Evolutionary conservation across 208 protist species (phyloP), one percentile per base, ranked within the genome.

Genomic region (Hexamita inflata): DNA sequence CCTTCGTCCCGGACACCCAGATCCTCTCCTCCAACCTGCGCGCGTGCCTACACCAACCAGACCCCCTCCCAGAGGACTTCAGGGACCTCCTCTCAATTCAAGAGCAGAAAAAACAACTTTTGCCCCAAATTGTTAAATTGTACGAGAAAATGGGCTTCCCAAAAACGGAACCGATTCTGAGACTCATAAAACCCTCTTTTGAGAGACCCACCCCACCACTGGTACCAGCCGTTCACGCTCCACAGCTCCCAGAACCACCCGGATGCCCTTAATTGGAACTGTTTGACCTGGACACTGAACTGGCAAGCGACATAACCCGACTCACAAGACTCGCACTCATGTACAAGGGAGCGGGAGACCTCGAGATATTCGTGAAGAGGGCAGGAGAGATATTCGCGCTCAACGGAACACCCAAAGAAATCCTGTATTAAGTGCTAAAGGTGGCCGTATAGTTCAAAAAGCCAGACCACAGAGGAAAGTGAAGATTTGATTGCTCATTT

Each of bases 81-180:
- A 15, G n/a, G 4, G 11, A 45, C 32, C 64, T 70, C 34, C 19
- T 45, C 35, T 45, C 35, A n/a, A 19, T 45, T n/a, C 11, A 7
- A 4, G 15, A n/a, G 15, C 11, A n/a, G 35, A 45, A 70, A 29
- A n/a, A n/a, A 38, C 15, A 4, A 15, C 24, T 70, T n/a, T 34
- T 70, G 11, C 64, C 64, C 2, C 64, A 70, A 38, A 34, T 70
- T 19, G 26, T 38, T n/a, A 38, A n/a, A n/a, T 34, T 70, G 15
- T 70, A 70, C 64, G 64, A 70, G 35, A 24, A 7, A 45, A 70
- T 70, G 64, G 64, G 64, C 11, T 70, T 70, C 64, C 26, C 30
- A n/a, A 40, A 4, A 32, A 49, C 4, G 4, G 64, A 70, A 38
- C 64, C 64, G 9, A 70, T 38, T 35, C 35, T 70, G 64, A 70